Evolutionary conservation across 257 asterid species (phyloP).

Genomic region (Scutellaria baicalensis): DNA sequence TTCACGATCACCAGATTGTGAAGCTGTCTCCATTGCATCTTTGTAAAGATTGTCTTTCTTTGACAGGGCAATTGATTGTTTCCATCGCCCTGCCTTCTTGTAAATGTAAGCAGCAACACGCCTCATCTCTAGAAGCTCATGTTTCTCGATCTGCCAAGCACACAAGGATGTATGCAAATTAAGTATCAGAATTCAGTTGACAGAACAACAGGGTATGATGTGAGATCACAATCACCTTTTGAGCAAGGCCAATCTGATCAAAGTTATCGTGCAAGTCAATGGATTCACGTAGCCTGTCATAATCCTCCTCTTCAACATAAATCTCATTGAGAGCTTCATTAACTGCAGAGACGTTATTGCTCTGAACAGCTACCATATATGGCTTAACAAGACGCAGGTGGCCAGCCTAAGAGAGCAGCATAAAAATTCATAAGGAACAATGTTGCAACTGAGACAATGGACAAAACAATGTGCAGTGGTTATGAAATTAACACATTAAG

Average conservation of each 20-base stretch:
- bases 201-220: neutral
- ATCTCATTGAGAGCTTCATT: slow-evolving; percentile 96
- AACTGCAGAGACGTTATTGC: slow-evolving; percentile 96
- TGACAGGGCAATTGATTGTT: slow-evolving; percentile 90
- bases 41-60: slow-evolving; percentile 94
- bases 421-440: slow-evolving; percentile 15
- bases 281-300: slow-evolving; percentile 93
- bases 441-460: neutral
- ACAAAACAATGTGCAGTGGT: neutral
- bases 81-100: slow-evolving; percentile 99
- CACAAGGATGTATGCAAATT: neutral
- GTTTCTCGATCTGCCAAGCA: slow-evolving; percentile 84
- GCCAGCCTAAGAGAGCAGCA: slow-evolving; percentile 63
- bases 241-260: slow-evolving; percentile 98
- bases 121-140: slow-evolving; percentile 99
- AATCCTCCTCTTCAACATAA: slow-evolving; percentile 98
- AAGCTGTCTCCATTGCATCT: slow-evolving; percentile 99
- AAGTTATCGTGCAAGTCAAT: slow-evolving; percentile 90
- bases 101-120: slow-evolving; percentile 98
- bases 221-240: slow-evolving; percentile 54
- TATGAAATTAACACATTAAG: neutral
- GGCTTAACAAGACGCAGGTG: slow-evolving; percentile 93
- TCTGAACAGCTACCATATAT: slow-evolving; percentile 99
- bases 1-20: slow-evolving; percentile 99
- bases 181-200: slow-evolving; percentile 13